Evolutionary conservation across 148 eudicot species (phyloP).

Genomic region (Rhododendron vialii): DNA sequence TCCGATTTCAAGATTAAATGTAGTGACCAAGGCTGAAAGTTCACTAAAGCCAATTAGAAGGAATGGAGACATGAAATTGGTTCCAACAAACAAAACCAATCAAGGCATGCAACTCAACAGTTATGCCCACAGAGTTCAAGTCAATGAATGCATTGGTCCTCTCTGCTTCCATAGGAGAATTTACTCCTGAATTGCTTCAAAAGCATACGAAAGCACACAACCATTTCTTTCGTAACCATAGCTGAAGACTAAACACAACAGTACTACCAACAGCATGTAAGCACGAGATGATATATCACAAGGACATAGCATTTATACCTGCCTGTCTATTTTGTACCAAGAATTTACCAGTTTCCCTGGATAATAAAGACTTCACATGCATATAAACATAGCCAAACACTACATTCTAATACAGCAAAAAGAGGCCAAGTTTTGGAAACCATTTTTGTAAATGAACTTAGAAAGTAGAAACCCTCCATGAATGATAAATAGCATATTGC

Average conservation of each 20-base stretch:
- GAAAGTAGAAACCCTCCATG: not conserved
- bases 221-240: not conserved
- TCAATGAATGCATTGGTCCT: not conserved
- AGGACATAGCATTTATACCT: not conserved
- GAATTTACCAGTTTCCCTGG: not conserved
- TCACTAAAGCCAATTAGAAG: slow-evolving; percentile 14
- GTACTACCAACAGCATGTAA: not conserved
- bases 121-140: not conserved
- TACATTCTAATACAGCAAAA: not conserved
- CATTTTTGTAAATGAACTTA: not conserved
- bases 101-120: not conserved
- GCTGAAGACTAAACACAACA: not conserved
- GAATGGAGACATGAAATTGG: not conserved
- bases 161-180: not conserved
- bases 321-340: not conserved
- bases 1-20: slow-evolving; percentile 90
- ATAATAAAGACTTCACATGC: not conserved
- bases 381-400: not conserved
- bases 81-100: not conserved
- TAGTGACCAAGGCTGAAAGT: slow-evolving; percentile 75
- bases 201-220: not conserved
- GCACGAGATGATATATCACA: not conserved
- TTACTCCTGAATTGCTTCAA: not conserved
- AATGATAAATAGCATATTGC: not conserved
- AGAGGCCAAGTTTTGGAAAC: not conserved